Evolutionary conservation across 805 yeast species (phyloP), one percentile per base, ranked within the genome.

Genomic region (Phaffomyces opuntiae): DNA sequence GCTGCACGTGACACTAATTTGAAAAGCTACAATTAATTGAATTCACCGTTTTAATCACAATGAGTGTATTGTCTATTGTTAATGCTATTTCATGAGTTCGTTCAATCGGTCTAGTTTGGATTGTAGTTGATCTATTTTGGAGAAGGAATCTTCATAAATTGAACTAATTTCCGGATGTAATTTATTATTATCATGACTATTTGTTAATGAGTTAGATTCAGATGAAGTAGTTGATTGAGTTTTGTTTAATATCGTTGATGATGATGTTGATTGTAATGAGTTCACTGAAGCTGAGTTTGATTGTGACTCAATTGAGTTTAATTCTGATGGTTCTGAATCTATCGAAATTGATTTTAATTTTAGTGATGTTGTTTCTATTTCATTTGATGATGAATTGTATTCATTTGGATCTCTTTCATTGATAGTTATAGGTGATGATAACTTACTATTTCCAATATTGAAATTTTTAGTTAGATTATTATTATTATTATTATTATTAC

Each of bases 81-180:
- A 14, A 39, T 40, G 47, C 45, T 45, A 42, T 42, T 45, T 45
- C 48, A 45, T 45, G 17, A 45, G 46, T 17, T 47, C 48, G 37
- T 50, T 46, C 19, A 57, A 44, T 24, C 39, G 26, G 34, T 44
- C 62, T 56, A 43, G 58, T 52, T 44, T 61, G 53, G 47, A 53
- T 39, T 65, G 46, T 8, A 71, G 49, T 19, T 56, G 62, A 44
- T 69, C 70, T 49, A 75, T 64, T 51, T 74, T 74, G 24, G 70
- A 70, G 42, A 81, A 66, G 8, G 83, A 68, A 2, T 86, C 85
- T 53, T 74, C 66, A 61, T 80, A 82, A 59, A 80, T 67, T 21
- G 72, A 73, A 40, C 71, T 73, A 8, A 81, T 75, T 5, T 66
- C 61, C 4, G 78, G 75, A 52, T 74, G 78, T 27, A 67, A n/a